Conservation (phyloP, 2,329 filamentous ascomycete species). For the Fusarium foetens region DNA sequence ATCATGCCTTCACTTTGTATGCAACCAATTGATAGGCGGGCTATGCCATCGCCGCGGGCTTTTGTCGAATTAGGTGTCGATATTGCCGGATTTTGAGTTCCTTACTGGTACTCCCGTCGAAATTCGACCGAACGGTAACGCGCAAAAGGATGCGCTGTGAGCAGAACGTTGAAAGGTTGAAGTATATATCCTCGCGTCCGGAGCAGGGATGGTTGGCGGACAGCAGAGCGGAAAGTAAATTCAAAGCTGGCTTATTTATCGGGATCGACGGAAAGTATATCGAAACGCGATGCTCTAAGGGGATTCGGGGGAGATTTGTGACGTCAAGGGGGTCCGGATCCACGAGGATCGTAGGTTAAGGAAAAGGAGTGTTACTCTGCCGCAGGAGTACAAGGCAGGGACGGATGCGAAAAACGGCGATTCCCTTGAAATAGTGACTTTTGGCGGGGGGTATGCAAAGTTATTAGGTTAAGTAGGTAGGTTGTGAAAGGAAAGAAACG, state of each 20-base stretch:
- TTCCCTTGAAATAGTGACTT: background rate
- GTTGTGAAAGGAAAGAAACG: constrained; percentile 4
- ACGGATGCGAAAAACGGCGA: constrained; percentile 14
- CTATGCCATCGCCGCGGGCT: constrained; percentile 43
- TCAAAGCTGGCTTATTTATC: constrained; percentile 24
- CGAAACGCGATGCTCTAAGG: constrained; percentile 29
- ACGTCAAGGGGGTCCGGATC: constrained; percentile 41
- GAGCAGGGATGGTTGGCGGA: constrained; percentile 5
- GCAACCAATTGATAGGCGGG: constrained; percentile 32
- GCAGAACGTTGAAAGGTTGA: background rate
- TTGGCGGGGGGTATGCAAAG: constrained; percentile 23
- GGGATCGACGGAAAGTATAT: constrained; percentile 41
- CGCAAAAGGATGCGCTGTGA: background rate
- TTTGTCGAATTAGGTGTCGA: constrained; percentile 18
- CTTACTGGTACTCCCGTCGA: constrained; percentile 24
- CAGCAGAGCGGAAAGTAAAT: constrained; percentile 27
- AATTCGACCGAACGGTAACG: constrained; percentile 3
- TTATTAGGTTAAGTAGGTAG: constrained; percentile 3
- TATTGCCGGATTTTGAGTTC: constrained; percentile 38
- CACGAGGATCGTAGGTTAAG: constrained; percentile 19
- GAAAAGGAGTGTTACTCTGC: constrained; percentile 28
- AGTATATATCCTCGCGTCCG: background rate
- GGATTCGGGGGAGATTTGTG: constrained; percentile 36
- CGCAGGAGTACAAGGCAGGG: constrained; percentile 13
- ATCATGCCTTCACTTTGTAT: constrained; percentile 43